These are phyloP conservation scores for Hamigera avellanea DNA, from an alignment of 495 filamentous ascomycete genomes.

Conservation along the genomic window DNA sequence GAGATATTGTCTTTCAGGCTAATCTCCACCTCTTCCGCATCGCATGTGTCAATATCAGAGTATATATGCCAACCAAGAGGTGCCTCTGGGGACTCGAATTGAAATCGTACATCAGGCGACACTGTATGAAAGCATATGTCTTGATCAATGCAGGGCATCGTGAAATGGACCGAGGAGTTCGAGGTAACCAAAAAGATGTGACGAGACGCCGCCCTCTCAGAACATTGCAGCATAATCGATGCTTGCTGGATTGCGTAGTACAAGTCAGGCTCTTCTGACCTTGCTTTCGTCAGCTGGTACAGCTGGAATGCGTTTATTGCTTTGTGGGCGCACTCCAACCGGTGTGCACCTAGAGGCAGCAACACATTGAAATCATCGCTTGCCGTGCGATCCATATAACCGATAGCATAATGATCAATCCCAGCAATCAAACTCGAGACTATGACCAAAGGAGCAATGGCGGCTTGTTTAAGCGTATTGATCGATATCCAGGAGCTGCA, in stretches of 20 bases:
- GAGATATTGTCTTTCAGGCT: conserved; percentile 3
- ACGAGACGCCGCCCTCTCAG: conserved; percentile 5
- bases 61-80: conserved; percentile 17
- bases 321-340: conserved; percentile 2
- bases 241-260: conserved; percentile 5
- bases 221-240: conserved; percentile 4
- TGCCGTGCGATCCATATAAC: not conserved
- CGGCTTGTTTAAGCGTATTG: not conserved
- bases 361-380: conserved; percentile 3
- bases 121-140: conserved; percentile 13
- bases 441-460: not conserved
- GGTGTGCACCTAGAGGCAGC: conserved; percentile 5
- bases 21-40: conserved; percentile 2
- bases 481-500: not conserved
- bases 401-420: conserved; percentile 3
- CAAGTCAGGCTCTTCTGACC: not conserved
- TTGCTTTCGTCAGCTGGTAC: conserved; percentile 3
- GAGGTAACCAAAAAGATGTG: conserved; percentile 17
- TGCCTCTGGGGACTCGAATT: conserved; percentile 1
- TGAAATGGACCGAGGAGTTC: conserved; percentile 1
- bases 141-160: conserved; percentile 4
- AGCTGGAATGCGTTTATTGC: conserved; percentile 9
- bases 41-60: conserved; percentile 1
- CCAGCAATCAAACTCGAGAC: conserved; percentile 1
- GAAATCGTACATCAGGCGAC: conserved; percentile 4